Evolutionary conservation across 257 asterid species (phyloP), one percentile per base, ranked within the genome.

Genomic region (Mentha longifolia): DNA sequence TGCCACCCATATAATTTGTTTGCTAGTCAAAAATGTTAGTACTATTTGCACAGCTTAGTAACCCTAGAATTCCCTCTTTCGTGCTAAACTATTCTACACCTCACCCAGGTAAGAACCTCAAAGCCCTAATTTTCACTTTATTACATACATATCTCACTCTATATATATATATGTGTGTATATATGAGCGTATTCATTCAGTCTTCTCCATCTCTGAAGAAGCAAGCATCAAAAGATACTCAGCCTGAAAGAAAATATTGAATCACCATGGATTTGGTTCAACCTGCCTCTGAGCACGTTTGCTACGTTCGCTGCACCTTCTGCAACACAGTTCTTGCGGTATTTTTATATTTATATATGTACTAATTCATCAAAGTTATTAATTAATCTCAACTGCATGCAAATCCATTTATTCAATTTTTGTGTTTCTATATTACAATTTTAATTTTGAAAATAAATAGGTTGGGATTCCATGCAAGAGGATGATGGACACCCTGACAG

Each of bases 311-410:
- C 5, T 94, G 99, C 93, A 88, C 83, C 92, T 94, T 84, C 81
- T 94, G 99, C 89, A 85, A 65, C 90, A 94, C 96, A 12, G 96
- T 89, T 88, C 97, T 94, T 55, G 99, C 96, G 89, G 99, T 94
- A 93, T 39, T 2, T 17, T 89, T 42, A 5, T 35, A 49, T n/a
- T n/a, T n/a, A n/a, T n/a, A n/a, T n/a, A n/a, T n/a, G n/a, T 5
- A 49, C 41, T 19, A 3, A 1, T 22, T 22, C 2, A 15, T 9
- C 3, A 25, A 22, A 22, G 1, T 22, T 22, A 22, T 22, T 0
- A 0, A 2, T 54, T 11, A 39, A 14, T 68, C 54, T 67, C 43
- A 61, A 20, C 19, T 22, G 5, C 42, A 65, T n/a, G 39, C 28
- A 9, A 54, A 28, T 28, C 31, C 31, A 22, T 22, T 22, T 1